Conservation (phyloP, 2,329 filamentous ascomycete genomes). For the Ascochyta lentis region DNA sequence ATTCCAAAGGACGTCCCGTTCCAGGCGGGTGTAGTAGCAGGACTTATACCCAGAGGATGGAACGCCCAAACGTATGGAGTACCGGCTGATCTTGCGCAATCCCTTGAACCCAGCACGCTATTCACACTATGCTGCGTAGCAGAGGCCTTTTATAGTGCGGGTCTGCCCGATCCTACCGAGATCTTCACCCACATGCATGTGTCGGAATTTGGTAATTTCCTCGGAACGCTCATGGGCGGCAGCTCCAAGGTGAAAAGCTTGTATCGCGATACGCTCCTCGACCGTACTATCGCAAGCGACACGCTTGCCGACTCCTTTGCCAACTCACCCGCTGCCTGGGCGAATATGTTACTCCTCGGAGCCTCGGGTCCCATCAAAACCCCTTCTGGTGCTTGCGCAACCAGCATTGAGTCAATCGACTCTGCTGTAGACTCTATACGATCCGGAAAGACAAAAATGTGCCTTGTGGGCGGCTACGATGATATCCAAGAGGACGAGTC, state of each 20-base stretch:
- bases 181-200: conserved; percentile 46
- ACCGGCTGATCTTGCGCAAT: conserved; percentile 41
- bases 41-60: conserved; percentile 45
- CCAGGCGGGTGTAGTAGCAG: background rate
- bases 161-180: conserved; percentile 44
- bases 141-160: conserved; percentile 46
- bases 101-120: conserved; percentile 2
- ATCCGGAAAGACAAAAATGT: conserved; percentile 39
- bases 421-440: conserved; percentile 44
- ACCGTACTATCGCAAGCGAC: conserved; percentile 42
- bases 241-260: conserved; percentile 34
- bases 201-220: conserved; percentile 45
- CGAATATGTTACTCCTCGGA: conserved; percentile 51
- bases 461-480: conserved; percentile 48
- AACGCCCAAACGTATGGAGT: conserved; percentile 46
- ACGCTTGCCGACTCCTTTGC: conserved; percentile 47
- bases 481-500: conserved; percentile 34
- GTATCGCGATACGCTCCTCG: conserved; percentile 40
- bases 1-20: too few relatives aligned
- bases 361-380: conserved; percentile 47
- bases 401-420: conserved; percentile 48
- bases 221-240: conserved; percentile 46
- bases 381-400: conserved; percentile 50
- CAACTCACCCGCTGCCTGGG: conserved; percentile 48
- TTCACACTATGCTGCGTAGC: conserved; percentile 13